A percentile compares a stretch with the other conserved stretches of the same genome.
Evolutionary conservation across 768 basidiomycete species (phyloP).

Genomic region (Mycena kentingensis): DNA sequence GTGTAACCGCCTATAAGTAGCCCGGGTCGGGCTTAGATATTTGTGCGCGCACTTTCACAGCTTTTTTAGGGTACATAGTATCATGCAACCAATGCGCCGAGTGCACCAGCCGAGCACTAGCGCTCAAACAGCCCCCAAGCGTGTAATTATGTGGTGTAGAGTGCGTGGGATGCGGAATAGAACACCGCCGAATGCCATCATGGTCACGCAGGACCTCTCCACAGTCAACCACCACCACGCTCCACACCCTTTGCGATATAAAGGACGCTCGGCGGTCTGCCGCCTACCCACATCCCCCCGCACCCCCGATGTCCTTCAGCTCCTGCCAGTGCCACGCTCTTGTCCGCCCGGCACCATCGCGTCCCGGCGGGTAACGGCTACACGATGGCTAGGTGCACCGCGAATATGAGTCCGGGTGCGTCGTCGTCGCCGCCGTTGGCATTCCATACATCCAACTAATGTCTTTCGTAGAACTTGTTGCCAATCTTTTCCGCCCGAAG

Average conservation of each 20-base stretch:
- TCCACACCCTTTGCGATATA: background rate
- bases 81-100: background rate
- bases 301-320: background rate
- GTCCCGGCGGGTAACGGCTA: no score
- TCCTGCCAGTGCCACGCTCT: constrained; percentile 1
- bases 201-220: no score
- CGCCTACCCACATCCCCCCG: background rate
- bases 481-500: no score
- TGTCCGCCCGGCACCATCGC: no score
- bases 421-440: no score
- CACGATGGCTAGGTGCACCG: no score
- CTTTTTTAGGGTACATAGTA: background rate
- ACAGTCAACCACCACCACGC: background rate
- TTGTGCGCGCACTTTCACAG: background rate
- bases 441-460: no score
- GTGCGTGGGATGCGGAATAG: background rate
- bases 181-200: background rate
- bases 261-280: background rate
- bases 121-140: no score
- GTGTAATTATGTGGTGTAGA: background rate
- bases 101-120: no score
- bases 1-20: background rate
- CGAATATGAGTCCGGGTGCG: no score
- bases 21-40: background rate
- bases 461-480: no score